Base-by-base conservation (phyloP, 305 asterid species). In the Salvia sclarea region DNA sequence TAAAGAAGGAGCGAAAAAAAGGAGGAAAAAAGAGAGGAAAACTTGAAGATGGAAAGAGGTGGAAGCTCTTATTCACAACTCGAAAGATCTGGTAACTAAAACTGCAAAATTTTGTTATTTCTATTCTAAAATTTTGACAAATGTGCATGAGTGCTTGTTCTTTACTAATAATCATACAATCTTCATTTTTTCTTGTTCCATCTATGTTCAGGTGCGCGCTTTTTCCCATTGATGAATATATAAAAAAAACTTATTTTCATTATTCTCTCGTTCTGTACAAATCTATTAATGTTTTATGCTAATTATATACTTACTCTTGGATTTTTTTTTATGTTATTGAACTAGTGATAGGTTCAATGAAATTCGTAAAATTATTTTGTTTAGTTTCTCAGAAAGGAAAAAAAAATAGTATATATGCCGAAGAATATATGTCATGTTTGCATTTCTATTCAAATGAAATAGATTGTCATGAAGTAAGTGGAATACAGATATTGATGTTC, bases 21-120 rank as follows among this genome's bases (percentile, higher is more conserved):
- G 7, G 2, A 13, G 13, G 6, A 2, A 45, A 45, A 5, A 10
- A 18, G 10, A 25, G 10, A 6, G 9, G 7, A 18, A 7, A 31
- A 56, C 8, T 31, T 9, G 47, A 57, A 33, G 64, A 57, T 57
- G 64, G 64, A 57, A 35, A 57, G 64, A 57, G 44, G 64, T 33
- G 47, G 47, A 57, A 33, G 47, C 28, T 57, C 64, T 17, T 31
- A 31, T 5, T 22, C 58, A 21, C 7, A 3, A n/a, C 24, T 35
- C 8, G 10, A 10, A 10, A 56, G n/a, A 56, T 57, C 64, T 33
- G 64, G 64, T 57, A 57, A 33, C 9, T 31, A 14, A 30, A 24
- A 6, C 5, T 30, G 44, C 43, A 7, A 8, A 55, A 56, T 3
- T 8, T 56, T 16, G n/a, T 25, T 56, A 14, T 31, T 33, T 14